Conservation (phyloP, 352 stramenopile genomes). For the Globisporangium echinulatum region DNA sequence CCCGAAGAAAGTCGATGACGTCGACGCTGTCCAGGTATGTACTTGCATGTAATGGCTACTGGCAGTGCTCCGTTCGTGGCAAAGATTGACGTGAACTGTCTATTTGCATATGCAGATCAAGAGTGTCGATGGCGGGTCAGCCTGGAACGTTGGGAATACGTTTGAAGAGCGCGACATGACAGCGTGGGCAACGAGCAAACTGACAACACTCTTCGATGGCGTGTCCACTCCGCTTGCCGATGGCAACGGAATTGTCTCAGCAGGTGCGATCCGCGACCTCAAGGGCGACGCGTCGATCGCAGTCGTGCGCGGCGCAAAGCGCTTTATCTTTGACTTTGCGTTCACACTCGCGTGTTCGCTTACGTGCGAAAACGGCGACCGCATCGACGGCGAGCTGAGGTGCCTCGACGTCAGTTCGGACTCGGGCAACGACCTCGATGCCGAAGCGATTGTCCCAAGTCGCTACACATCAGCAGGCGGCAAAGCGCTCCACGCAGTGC, state of each 20-base stretch:
- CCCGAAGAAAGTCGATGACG: constrained; percentile 77
- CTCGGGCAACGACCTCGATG: constrained; percentile 60
- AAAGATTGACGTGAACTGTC: not conserved
- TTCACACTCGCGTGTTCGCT: constrained; percentile 51
- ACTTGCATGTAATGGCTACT: too few species aligned
- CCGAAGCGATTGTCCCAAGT: constrained; percentile 55
- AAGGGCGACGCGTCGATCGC: constrained; percentile 91
- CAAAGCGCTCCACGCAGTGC: constrained; percentile 60
- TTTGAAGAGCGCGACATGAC: constrained; percentile 92
- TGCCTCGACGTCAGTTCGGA: constrained; percentile 84
- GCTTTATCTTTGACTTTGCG: constrained; percentile 87
- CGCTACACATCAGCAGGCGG: constrained; percentile 63
- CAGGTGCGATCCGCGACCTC: constrained; percentile 76
- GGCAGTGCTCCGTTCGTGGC: not conserved
- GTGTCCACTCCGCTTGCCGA: constrained; percentile 28
- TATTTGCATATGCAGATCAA: constrained; percentile 39
- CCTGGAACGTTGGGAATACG: constrained; percentile 92
- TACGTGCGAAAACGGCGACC: constrained; percentile 17
- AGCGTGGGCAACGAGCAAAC: constrained; percentile 69
- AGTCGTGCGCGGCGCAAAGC: constrained; percentile 89
- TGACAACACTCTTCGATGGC: constrained; percentile 52
- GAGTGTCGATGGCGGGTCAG: constrained; percentile 78
- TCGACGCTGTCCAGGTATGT: constrained; percentile 47
- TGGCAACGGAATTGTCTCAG: constrained; percentile 35
- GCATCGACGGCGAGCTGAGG: constrained; percentile 50